Base-by-base conservation (phyloP, 2,329 filamentous ascomycete species). In the Diaporthe vaccinii region DNA sequence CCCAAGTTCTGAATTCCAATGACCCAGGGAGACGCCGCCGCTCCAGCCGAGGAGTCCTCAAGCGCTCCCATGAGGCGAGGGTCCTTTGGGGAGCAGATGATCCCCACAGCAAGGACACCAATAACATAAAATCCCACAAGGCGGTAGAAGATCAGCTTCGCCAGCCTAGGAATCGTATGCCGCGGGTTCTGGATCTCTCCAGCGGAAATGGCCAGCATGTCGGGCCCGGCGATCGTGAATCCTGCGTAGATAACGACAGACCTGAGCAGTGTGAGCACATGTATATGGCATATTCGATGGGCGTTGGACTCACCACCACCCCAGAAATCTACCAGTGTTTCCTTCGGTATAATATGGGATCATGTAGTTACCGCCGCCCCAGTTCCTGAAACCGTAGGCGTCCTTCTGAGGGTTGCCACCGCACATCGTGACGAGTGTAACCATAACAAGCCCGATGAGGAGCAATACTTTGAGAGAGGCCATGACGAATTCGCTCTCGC, bases 1-100 rank as follows among this genome's bases (percentile, higher is more conserved):
- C 91, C 90, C 9, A 91, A 91, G 74, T 91, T 86, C 76, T 89
- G 84, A 76, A 91, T 91, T 34, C 90, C 89, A 78, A 94, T 90
- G 75, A 94, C 92, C 79, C 76, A 76, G 41, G 76, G 75, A 15
- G 62, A 73, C 4, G 83, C 79, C 0, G 81, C 83, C 10, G 83
- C 81, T 31, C 82, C 81, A 1, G 80, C 76, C 9, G 78, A 78
- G 2, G 65, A 69, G 6, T 49, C 65, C 65, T 69, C 65, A 31
- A 69, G 41, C 3, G 80, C 83, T 51, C 80, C 78, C 22, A 83
- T 79, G 2, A 85, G 81, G 15, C 81, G 78, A 0, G 75, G 25
- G 41, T 83, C 83, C 39, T 75, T 72, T 2, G 82, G 84, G 2
- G 83, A 82, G 46, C 84, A 83, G 68, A 82, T 78, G 44, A 81